These are phyloP conservation scores for Colletotrichum sp. DNA, from an alignment of 2,329 filamentous ascomycete genomes.

Conservation along the genomic window DNA sequence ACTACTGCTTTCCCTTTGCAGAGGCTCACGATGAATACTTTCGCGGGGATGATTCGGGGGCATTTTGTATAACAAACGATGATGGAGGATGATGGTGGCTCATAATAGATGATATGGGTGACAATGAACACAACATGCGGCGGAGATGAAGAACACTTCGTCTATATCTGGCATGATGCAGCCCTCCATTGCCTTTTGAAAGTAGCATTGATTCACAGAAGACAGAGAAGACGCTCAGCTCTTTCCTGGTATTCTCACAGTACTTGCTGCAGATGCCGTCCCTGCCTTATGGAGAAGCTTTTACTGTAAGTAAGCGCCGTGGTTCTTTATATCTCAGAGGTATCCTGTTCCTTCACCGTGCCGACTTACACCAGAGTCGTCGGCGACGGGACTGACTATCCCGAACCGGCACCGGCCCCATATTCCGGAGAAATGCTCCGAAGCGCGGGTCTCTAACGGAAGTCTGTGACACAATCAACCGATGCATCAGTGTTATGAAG, in stretches of 20 bases:
- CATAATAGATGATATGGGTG: background rate
- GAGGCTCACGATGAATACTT: background rate
- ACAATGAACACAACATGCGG: background rate
- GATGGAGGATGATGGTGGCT: background rate
- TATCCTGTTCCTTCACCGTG: background rate
- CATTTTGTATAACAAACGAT: rapidly evolving
- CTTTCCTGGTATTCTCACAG: background rate
- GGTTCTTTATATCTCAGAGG: background rate
- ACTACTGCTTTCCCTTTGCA: background rate
- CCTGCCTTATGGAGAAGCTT: background rate
- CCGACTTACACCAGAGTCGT: background rate
- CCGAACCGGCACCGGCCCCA: background rate
- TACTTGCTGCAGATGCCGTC: background rate
- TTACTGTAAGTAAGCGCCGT: background rate
- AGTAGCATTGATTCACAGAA: background rate
- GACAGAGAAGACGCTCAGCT: background rate
- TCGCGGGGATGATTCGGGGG: background rate
- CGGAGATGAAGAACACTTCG: background rate
- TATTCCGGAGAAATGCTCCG: background rate
- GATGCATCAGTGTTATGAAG: background rate
- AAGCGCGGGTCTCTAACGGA: background rate
- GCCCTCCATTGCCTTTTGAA: background rate
- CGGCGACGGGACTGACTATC: background rate
- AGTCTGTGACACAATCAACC: background rate
- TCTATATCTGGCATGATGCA: background rate